Evolutionary conservation across 2,329 filamentous ascomycete genomes (phyloP), one percentile per base, ranked within the genome.

Genomic region (Chaetothyriales sp.): DNA sequence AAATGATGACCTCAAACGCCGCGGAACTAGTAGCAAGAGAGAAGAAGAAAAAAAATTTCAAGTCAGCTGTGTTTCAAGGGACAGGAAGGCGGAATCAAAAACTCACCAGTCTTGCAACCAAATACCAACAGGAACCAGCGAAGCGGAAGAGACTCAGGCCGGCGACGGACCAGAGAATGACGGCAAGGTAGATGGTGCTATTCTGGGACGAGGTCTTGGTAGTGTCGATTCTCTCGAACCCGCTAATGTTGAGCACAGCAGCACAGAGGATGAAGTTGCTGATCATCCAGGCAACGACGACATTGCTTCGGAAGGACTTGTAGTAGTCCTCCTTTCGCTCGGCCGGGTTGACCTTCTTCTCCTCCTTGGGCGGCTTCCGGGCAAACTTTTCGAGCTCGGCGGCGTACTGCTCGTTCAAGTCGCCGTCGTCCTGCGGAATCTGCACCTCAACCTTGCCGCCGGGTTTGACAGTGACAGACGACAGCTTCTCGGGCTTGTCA

Each of bases 271-370:
- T 88, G 65, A 98, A 85, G 68, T 98, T 98, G 63, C 82, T 88
- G 61, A 96, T 86, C 76, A 98, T 95, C 92, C 92, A 98, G 58
- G 84, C 80, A 48, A 96, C 73, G 26, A 98, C 92, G 59, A 95
- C 89, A 25, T 86, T 80, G 18, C 86, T 93, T 55, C 92, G 80
- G 66, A 98, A 95, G 58, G 89, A 92, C 62, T 89, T 88, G 76
- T 98, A 98, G 70, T 96, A 98, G 66, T 98, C 92, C 73, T 95
- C 87, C 67, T 98, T 90, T 63, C 84, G 86, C 64, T 95, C 89
- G 44, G 70, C 64, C 9, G 76, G 68, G n/a, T 72, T 71, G 2
- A 69, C 57, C 1, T 55, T 52, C 18, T 64, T 63, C 36, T 80
- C 75, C 55, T 87, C 81, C 56, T 83, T 80, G 25, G 83, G 81